These are phyloP conservation scores for Heliocybe sulcata DNA, from an alignment of 1,284 basidiomycete species.

Conservation along the genomic window DNA sequence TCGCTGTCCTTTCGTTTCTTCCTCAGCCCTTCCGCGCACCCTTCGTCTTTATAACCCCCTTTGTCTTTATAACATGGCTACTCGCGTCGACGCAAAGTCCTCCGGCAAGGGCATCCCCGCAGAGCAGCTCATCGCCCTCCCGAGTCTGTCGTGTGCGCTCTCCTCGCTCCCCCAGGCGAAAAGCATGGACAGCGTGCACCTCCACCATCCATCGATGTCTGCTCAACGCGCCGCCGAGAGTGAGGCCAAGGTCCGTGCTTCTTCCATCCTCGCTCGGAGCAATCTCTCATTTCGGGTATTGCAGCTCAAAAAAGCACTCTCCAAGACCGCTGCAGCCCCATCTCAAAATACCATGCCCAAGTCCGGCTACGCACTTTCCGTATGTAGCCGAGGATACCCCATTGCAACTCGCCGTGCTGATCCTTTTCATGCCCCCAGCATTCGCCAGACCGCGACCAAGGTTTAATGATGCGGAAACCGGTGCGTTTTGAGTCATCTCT, in stretches of 20 bases:
- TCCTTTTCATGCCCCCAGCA: slow-evolving; percentile 20
- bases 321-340: slow-evolving; percentile 33
- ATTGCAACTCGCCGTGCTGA: slow-evolving; percentile 5
- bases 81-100: slow-evolving; percentile 12
- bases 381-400: slow-evolving; percentile 18
- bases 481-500: slow-evolving; percentile 19
- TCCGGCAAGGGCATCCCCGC: slow-evolving; percentile 20
- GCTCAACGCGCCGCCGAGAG: slow-evolving; percentile 58
- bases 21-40: neutral
- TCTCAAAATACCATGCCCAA: slow-evolving; percentile 20
- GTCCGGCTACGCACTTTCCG: slow-evolving; percentile 29
- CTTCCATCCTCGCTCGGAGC: neutral
- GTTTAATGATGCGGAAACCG: slow-evolving; percentile 47
- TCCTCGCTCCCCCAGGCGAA: slow-evolving; percentile 63
- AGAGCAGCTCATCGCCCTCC: slow-evolving; percentile 57
- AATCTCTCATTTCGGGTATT: neutral
- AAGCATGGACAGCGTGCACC: slow-evolving; percentile 50
- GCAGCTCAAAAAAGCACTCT: slow-evolving; percentile 43
- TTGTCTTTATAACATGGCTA: neutral
- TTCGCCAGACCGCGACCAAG: slow-evolving; percentile 29
- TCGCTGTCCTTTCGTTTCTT: slow-evolving; percentile 1
- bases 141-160: slow-evolving; percentile 58
- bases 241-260: slow-evolving; percentile 58
- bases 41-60: neutral
- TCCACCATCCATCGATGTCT: slow-evolving; percentile 65